Evolutionary conservation across 2,329 filamentous ascomycete species (phyloP).

Genomic region (Akanthomyces muscarius): DNA sequence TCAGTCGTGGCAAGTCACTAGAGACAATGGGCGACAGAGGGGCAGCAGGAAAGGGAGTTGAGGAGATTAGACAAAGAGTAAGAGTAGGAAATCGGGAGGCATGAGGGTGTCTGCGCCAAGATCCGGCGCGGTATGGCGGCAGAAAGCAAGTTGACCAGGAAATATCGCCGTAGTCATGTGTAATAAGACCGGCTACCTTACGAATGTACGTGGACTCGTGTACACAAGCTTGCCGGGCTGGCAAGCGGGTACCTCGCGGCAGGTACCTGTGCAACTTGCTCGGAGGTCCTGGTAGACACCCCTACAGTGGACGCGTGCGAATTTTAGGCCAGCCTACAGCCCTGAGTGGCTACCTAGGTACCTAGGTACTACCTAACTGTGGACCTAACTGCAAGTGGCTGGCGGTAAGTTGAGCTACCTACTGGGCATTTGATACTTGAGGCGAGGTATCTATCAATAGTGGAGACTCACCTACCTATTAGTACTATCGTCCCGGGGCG

Average conservation of each 20-base stretch:
- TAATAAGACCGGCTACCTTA: neutral
- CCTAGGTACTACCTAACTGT: no score
- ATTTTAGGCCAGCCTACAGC: no score
- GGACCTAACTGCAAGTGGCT: neutral
- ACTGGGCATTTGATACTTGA: neutral
- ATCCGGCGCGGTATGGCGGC: neutral
- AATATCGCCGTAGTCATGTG: slow-evolving; percentile 1
- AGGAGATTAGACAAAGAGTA: neutral
- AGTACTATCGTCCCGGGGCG: neutral
- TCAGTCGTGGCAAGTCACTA: neutral
- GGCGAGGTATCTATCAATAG: neutral
- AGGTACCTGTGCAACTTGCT: neutral
- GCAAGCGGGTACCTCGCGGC: neutral
- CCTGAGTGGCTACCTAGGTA: no score
- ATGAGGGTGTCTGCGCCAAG: neutral
- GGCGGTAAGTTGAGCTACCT: no score
- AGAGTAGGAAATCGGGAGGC: neutral
- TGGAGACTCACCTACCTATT: neutral
- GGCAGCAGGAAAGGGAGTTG: neutral
- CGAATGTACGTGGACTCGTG: neutral
- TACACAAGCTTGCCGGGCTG: neutral
- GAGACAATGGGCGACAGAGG: no score
- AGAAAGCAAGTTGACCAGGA: neutral
- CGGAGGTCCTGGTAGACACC: neutral
- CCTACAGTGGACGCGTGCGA: no score